A percentile compares a stretch with the other conserved stretches of the same genome.
Conservation (phyloP, 805 yeast genomes). For the Naumovozyma baii region DNA sequence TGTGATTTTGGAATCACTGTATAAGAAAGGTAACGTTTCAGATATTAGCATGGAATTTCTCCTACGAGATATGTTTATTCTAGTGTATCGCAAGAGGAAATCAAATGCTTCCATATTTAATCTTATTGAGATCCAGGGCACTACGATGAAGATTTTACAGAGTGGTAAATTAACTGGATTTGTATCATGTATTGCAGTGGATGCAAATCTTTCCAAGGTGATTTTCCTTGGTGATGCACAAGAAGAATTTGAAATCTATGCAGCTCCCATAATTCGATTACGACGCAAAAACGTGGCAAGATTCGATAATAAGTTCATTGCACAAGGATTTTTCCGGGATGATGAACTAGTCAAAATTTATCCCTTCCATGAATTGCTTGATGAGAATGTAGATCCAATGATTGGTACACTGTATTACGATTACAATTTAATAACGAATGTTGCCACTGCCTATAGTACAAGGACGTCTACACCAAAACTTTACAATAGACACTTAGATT, state of each 20-base stretch:
- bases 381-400: too few species aligned
- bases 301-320: too few species aligned
- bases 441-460: too few species aligned
- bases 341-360: too few species aligned
- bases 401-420: too few species aligned
- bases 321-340: too few species aligned
- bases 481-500: too few species aligned
- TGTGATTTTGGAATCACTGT: background rate
- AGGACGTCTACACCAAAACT: too few species aligned
- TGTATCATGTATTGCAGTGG: background rate
- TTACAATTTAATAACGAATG: too few species aligned
- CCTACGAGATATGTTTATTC: background rate
- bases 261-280: too few species aligned
- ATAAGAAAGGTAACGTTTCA: background rate
- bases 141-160: background rate
- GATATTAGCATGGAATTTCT: background rate
- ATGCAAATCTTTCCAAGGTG: background rate
- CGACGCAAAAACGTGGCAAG: too few species aligned
- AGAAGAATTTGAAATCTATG: background rate
- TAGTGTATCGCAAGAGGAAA: background rate
- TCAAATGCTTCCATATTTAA: background rate
- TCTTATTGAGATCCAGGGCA: background rate
- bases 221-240: background rate
- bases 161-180: background rate
- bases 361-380: too few species aligned